Evolutionary conservation across 768 basidiomycete species (phyloP).

Genomic region (Xerocomus brunneocitrinus): DNA sequence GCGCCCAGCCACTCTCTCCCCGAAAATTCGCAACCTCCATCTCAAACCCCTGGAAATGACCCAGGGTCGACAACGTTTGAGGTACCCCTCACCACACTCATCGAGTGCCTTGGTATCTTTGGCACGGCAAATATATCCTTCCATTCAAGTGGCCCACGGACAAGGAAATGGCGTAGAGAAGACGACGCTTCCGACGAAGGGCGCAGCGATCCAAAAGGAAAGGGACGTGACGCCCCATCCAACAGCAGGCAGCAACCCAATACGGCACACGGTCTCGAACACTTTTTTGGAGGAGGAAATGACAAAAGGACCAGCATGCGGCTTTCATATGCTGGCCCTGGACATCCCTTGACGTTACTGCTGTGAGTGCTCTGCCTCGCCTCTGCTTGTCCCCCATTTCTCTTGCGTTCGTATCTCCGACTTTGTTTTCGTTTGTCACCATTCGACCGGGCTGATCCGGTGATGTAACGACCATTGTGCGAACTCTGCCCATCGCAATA

Average conservation of each 20-base stretch:
- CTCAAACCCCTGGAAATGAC: slow-evolving; percentile 10
- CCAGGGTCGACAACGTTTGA: slow-evolving; percentile 54
- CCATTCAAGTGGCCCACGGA: slow-evolving; percentile 31
- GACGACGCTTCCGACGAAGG: slow-evolving; percentile 45
- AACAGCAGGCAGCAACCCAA: slow-evolving; percentile 18
- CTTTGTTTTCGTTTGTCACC: neutral
- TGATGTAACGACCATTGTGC: slow-evolving; percentile 3
- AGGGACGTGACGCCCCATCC: slow-evolving; percentile 3
- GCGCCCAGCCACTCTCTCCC: slow-evolving; percentile 36
- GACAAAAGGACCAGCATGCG: slow-evolving; percentile 81
- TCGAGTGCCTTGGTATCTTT: slow-evolving; percentile 92
- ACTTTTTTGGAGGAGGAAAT: slow-evolving; percentile 46
- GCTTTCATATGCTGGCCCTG: slow-evolving; percentile 74
- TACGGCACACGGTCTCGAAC: slow-evolving; percentile 42
- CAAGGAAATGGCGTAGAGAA: slow-evolving; percentile 46
- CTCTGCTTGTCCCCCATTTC: neutral
- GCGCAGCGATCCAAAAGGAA: slow-evolving; percentile 33
- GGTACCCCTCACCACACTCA: slow-evolving; percentile 74
- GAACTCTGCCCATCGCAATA: slow-evolving; percentile 23
- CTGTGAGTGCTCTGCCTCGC: slow-evolving; percentile 51
- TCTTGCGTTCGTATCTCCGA: neutral
- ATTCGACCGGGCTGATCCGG: neutral
- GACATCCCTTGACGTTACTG: slow-evolving; percentile 71
- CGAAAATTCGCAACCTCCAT: slow-evolving; percentile 20
- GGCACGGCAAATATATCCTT: slow-evolving; percentile 59